A percentile compares a stretch with the other conserved stretches of the same genome.
These are phyloP conservation scores for Trypanosoma boissoni DNA, from an alignment of 208 protist genomes.

Conservation along the genomic window DNA sequence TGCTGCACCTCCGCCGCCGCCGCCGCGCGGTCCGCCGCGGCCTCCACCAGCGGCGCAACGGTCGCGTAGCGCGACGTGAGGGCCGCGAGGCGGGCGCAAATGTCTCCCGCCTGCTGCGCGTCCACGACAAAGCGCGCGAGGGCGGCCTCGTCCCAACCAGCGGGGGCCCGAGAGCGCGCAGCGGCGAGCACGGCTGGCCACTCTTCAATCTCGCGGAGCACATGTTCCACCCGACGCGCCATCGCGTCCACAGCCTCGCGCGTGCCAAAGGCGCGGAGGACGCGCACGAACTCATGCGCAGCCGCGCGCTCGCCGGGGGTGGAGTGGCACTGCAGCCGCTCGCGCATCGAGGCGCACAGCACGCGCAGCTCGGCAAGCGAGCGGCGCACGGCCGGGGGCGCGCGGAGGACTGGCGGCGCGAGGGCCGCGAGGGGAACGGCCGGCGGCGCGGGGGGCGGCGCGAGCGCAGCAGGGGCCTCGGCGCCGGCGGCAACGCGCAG, in stretches of 20 bases:
- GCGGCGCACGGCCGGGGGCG: not conserved
- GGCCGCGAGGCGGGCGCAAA: constrained; percentile 11
- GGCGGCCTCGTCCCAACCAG: constrained; percentile 6
- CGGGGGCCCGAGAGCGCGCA: not conserved
- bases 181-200: constrained; percentile 14
- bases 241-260: constrained; percentile 8
- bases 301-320: not conserved
- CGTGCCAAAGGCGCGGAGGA: not conserved
- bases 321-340: constrained; percentile 13
- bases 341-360: constrained; percentile 9
- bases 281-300: constrained; percentile 5
- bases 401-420: not conserved
- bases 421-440: not conserved
- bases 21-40: constrained; percentile 10
- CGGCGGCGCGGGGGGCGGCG: too few relatives aligned
- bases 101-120: not conserved
- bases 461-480: not conserved
- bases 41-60: constrained; percentile 23
- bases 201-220: constrained; percentile 18
- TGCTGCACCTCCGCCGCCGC: constrained; percentile 11
- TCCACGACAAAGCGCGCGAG: constrained; percentile 18
- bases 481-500: constrained; percentile 10
- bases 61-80: constrained; percentile 19
- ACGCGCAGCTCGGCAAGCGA: not conserved
- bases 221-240: constrained; percentile 12